Evolutionary conservation across 495 filamentous ascomycete genomes (phyloP).

Genomic region (Bacidia gigantensis): DNA sequence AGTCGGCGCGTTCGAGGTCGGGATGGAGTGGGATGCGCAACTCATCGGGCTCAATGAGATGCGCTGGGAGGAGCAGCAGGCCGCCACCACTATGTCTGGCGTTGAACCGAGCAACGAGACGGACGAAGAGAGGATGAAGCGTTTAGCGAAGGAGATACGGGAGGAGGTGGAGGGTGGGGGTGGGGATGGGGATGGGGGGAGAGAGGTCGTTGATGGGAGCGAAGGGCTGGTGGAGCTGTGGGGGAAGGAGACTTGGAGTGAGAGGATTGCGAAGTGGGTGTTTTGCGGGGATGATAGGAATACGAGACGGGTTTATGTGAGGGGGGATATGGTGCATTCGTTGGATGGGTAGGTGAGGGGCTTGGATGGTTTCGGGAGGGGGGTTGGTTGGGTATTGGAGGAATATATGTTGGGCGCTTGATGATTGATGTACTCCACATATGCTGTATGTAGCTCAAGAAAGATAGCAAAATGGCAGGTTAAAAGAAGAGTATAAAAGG

Average conservation of each 20-base stretch:
- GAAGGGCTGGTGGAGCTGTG: constrained; percentile 69
- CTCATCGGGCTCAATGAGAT: constrained; percentile 29
- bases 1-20: constrained; percentile 66
- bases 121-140: no score
- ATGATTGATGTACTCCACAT: no score
- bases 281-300: constrained; percentile 81
- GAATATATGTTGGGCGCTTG: no score
- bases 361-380: not conserved
- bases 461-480: no score
- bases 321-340: constrained; percentile 57
- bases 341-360: not conserved
- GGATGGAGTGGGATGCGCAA: constrained; percentile 86
- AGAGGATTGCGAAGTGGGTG: constrained; percentile 76
- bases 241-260: constrained; percentile 68
- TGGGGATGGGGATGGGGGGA: not conserved
- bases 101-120: no score
- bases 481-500: no score
- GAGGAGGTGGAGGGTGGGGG: constrained; percentile 42
- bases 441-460: no score
- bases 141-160: constrained; percentile 74
- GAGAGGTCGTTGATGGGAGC: no score
- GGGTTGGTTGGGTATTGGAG: not conserved
- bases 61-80: constrained; percentile 16
- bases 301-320: constrained; percentile 66
- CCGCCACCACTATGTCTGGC: no score